phyloP scores from a whole-genome alignment of 176 grass and related monocot genomes.

The Aechmea fasciata region DNA sequence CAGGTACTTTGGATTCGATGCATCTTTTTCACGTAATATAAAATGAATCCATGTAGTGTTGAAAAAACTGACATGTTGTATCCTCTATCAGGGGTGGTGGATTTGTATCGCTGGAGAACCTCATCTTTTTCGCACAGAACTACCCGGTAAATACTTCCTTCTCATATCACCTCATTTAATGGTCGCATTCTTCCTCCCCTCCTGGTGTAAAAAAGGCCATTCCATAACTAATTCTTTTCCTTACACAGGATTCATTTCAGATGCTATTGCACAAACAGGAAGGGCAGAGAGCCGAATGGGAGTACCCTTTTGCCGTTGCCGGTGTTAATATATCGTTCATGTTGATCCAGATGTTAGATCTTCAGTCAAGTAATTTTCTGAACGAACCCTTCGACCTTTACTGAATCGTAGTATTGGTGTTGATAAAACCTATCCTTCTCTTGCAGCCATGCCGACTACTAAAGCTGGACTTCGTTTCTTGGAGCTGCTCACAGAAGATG shows the following conservation, averaged over 20 bases:
- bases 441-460: conserved; percentile 47
- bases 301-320: conserved; percentile 95
- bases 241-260: conserved; percentile 59
- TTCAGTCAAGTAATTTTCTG: conserved; percentile 49
- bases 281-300: conserved; percentile 77
- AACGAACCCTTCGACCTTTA: background rate
- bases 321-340: conserved; percentile 97
- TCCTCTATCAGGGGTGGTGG: conserved; percentile 64
- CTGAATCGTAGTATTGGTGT: background rate
- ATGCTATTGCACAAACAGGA: conserved; percentile 66
- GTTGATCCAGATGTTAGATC: conserved; percentile 87
- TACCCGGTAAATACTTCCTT: conserved; percentile 48
- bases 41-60: no score
- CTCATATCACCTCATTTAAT: background rate
- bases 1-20: conserved; percentile 35
- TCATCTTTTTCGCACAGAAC: conserved; percentile 83
- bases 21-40: no score
- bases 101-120: conserved; percentile 77
- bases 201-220: background rate
- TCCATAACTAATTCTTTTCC: conserved; percentile 1
- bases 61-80: background rate
- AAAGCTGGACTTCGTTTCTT: conserved; percentile 68
- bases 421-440: conserved; percentile 6
- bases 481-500: conserved; percentile 56
- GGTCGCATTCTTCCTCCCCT: conserved; percentile 1